phyloP scores from a whole-genome alignment of 768 basidiomycete species.

The Russula sp. region DNA sequence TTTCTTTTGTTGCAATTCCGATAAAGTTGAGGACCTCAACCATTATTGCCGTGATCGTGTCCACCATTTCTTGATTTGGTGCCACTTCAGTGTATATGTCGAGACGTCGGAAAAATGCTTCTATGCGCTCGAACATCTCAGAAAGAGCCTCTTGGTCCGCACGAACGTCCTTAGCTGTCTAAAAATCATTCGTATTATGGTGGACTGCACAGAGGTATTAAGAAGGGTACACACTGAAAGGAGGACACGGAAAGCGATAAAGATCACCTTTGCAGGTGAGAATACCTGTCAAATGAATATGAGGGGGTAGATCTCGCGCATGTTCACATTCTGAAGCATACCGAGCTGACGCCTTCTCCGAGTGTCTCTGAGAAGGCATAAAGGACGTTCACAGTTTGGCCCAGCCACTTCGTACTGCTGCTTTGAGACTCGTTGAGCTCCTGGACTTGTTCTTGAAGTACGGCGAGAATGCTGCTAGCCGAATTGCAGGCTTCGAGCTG shows the following conservation, averaged over 20 bases:
- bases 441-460: no score
- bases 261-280: background rate
- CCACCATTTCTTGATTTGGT: background rate
- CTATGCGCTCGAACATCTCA: background rate
- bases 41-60: background rate
- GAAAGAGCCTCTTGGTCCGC: background rate
- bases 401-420: background rate
- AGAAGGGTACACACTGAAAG: background rate
- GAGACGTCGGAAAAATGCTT: background rate
- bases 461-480: no score
- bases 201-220: background rate
- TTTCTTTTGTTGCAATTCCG: background rate
- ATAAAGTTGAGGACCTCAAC: background rate
- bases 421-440: no score
- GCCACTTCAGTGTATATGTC: background rate
- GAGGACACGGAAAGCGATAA: background rate
- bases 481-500: no score
- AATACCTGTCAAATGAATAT: background rate
- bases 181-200: background rate
- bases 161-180: background rate
- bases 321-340: background rate
- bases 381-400: background rate
- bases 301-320: background rate
- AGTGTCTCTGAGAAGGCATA: background rate
- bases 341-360: background rate